phyloP scores from a whole-genome alignment of 2,329 filamentous ascomycete species.

The Aspergillus proliferans region DNA sequence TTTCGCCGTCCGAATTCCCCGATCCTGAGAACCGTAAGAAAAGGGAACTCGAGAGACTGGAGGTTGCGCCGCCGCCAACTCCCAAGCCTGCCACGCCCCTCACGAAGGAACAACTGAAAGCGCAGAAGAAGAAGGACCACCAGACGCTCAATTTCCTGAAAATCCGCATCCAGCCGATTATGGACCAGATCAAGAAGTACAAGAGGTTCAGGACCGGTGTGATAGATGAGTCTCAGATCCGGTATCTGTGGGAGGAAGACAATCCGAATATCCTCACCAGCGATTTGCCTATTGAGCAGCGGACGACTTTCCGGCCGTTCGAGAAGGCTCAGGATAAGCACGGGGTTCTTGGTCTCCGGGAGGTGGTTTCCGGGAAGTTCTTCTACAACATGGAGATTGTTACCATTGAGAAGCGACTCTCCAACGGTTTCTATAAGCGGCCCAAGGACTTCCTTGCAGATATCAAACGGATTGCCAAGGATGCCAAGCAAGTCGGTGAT shows the following conservation, averaged over 20 bases:
- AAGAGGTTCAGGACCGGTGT: conserved; percentile 78
- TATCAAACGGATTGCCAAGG: conserved; percentile 75
- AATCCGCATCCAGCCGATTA: conserved; percentile 82
- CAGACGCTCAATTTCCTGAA: conserved; percentile 82
- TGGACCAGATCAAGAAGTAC: conserved; percentile 96
- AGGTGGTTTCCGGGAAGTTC: conserved; percentile 72
- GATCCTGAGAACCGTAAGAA: conserved; percentile 81
- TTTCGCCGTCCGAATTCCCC: conserved; percentile 77
- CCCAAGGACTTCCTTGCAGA: conserved; percentile 85
- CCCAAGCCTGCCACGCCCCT: conserved; percentile 55
- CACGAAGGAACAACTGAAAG: conserved; percentile 73
- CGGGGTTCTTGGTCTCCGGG: conserved; percentile 67
- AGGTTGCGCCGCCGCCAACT: conserved; percentile 67
- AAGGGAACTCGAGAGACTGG: conserved; percentile 69
- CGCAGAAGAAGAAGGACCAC: conserved; percentile 73
- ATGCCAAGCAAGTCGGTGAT: conserved; percentile 77
- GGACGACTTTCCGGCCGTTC: conserved; percentile 63
- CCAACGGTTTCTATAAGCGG: conserved; percentile 91
- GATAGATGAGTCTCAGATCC: conserved; percentile 66
- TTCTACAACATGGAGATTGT: conserved; percentile 93
- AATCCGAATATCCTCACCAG: conserved; percentile 62
- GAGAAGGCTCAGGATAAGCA: conserved; percentile 74
- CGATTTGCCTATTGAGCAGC: conserved; percentile 53
- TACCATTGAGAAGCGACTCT: conserved; percentile 91
- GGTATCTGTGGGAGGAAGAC: conserved; percentile 77